Conservation (phyloP, 495 filamentous ascomycete genomes). For the Xylaria grammica region DNA sequence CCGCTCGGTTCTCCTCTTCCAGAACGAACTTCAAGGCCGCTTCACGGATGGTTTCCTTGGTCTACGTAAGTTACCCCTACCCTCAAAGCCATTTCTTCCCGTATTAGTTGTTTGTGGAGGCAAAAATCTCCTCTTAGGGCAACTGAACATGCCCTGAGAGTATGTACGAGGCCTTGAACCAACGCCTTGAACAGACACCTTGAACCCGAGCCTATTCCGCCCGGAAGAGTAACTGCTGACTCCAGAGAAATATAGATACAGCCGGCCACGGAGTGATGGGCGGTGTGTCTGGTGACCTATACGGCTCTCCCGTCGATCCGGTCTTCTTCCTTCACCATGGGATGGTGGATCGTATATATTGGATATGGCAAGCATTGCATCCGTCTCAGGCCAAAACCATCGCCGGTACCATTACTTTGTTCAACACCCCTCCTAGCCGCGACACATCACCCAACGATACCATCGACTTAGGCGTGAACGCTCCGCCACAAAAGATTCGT, state of each 20-base stretch:
- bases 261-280: conserved; percentile 69
- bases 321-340: conserved; percentile 73
- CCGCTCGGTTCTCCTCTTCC: conserved; percentile 56
- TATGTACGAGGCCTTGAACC: too few relatives aligned
- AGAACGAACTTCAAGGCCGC: conserved; percentile 56
- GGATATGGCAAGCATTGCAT: conserved; percentile 72
- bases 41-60: conserved; percentile 56
- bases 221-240: too few relatives aligned
- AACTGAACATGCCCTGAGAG: too few relatives aligned
- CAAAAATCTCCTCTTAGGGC: too few relatives aligned
- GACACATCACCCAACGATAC: conserved; percentile 49
- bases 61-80: too few relatives aligned
- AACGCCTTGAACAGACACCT: too few relatives aligned
- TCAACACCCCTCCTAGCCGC: conserved; percentile 51
- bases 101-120: too few relatives aligned
- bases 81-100: too few relatives aligned
- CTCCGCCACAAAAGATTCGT: conserved; percentile 45
- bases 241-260: too few relatives aligned
- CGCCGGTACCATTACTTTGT: conserved; percentile 61
- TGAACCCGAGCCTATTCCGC: too few relatives aligned
- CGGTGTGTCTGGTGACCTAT: conserved; percentile 66
- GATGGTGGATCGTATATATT: conserved; percentile 70
- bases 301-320: conserved; percentile 66
- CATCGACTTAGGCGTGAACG: conserved; percentile 47
- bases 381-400: conserved; percentile 45